Base-by-base conservation (phyloP, 2,329 filamentous ascomycete species). In the Colletotrichum sp. region DNA sequence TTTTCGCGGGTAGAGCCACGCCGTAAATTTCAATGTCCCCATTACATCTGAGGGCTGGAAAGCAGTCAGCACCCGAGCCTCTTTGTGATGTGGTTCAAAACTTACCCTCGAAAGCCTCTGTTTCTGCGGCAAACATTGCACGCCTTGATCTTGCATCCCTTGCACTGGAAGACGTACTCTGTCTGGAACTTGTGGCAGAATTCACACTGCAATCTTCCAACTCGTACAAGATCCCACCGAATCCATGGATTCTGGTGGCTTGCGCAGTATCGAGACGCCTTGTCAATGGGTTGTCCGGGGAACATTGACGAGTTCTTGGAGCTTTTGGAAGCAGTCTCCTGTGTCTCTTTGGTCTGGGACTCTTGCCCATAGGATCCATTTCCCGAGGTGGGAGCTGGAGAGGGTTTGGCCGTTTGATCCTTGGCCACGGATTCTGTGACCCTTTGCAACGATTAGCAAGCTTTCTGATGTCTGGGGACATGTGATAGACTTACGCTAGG, bases 331-430 rank as follows among this genome's bases (percentile, higher is more conserved):
- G 44, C 44, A 21, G n/a, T 52, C 44, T 21, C 12, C 4, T 52
- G 44, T 0, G n/a, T 21, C n/a, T 52, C n/a, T 21, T 8, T 52
- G 0, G 6, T 0, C 44, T 4, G n/a, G n/a, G 44, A 13, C n/a
- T 13, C 0, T 21, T 3, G 2, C n/a, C 10, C 44, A 1, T 13
- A 6, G 44, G n/a, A 13, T 6, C 6, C 0, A 13, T 52, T 21
- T 21, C 44, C 44, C 44, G n/a, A 52, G 2, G 44, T 13, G 44
- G 44, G 10, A 52, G 44, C 44, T 21, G 44, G n/a, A 52, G 10
- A 13, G 3, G 44, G 2, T 0, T 13, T 52, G 44, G 6, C n/a
- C 10, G 44, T 52, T 52, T 52, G 44, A 52, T 0, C 12, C 6
- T 21, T 21, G n/a, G n/a, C n/a, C 44, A 0, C 10, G 10, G 44